Base-by-base conservation (phyloP, 1,139 yeast genomes). In the Taiozyma sp. region DNA sequence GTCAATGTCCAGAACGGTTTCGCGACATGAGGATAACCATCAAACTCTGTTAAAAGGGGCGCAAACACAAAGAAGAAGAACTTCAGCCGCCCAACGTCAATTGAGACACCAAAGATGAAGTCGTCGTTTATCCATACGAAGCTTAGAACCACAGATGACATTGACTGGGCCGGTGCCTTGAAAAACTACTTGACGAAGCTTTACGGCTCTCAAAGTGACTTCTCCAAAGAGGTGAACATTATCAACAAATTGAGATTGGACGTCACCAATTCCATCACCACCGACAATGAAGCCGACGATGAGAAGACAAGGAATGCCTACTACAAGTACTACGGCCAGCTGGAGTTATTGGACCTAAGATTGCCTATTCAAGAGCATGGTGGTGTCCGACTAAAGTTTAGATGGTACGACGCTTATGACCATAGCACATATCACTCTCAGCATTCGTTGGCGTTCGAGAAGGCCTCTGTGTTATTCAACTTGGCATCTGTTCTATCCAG, bases 391-490 rank as follows among this genome's bases (percentile, higher is more conserved):
- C 68, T 86, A 43, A 76, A 79, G 47, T 91, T 91, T 67, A 76
- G 81, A 0, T 93, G 99, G 99, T 72, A 71, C 56, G 96, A 91
- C 64, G 85, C 93, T 8, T 85, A 81, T 62, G 72, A 72, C 44
- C 76, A 74, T 50, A 67, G 72, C 24, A 78, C 78, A 43, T 70
- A 75, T 43, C 79, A 85, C 10, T 71, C 80, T 0, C 89, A 84
- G 62, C 77, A 75, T 59, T 81, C 88, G 1, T 65, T 89, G 47
- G 91, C 97, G 0, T 91, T 88, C 64, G 99, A 93, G 63, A 93
- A 93, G 68, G 97, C 97, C 2, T 81, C 88, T 32, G 71, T 86
- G 3, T 72, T 93, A 51, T 93, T 83, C 74, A 91, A 91, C 62
- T 68, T 85, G 48, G 97, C 87, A 0, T 81, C 78, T 1, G 71